Base-by-base conservation (phyloP, 768 basidiomycete genomes). In the Tricholoma furcatifolium region DNA sequence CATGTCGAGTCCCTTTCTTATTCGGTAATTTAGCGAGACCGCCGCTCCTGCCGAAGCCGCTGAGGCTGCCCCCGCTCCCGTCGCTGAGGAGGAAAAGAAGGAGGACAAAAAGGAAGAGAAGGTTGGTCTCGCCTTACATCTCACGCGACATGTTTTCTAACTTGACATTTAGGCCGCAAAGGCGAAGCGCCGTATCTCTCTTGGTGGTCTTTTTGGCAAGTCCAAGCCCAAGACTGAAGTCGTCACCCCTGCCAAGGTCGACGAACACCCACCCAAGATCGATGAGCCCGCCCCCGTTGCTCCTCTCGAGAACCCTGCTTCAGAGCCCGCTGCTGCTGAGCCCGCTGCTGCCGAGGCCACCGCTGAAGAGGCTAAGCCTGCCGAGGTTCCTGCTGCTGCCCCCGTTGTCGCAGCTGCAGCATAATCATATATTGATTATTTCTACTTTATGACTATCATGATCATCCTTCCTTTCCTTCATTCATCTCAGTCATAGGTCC, bases 231-330 rank as follows among this genome's bases (percentile, higher is more conserved):
- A 83, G 73, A 60, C 72, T 12, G 86, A 89, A 65, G 80, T 83
- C 32, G 65, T 77, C 10, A 65, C 84, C 6, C 83, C 91, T 51
- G 78, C 90, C 42, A 93, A 92, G 79, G 89, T 93, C 52, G 87
- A 92, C 57, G 90, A 93, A 76, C 78, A 91, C 68, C 91, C 93
- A 35, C 92, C 93, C 59, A 84, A 85, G 77, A 88, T 94, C 60
- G 93, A 92, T 45, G 84, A 90, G 73, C 90, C 89, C 44, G 62
- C 79, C 27, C 87, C 87, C 10, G 82, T 93, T 57, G 91, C 89
- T 50, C 92, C 93, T 53, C 77, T 95, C 59, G 91, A 92, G 75
- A 81, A 88, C 68, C 85, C 89, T 34, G 85, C 84, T 17, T 71
- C 78, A 18, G 81, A 80, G 60, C 63, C 74, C 14, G 60, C 73